phyloP scores from a whole-genome alignment of 345 rosid genomes.

The Melastoma malabathricum region DNA sequence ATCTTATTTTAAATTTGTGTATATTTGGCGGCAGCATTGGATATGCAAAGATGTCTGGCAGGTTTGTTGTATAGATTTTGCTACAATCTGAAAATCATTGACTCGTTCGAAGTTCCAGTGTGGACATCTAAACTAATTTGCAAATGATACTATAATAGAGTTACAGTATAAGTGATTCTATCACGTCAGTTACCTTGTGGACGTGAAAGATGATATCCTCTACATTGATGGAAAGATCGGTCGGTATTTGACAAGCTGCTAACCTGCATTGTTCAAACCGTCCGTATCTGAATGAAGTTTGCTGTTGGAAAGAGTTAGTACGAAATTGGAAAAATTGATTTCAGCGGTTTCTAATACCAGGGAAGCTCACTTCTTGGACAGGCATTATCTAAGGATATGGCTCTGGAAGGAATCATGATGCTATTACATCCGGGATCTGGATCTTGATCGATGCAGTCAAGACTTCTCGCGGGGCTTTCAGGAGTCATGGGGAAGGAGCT shows the following conservation, averaged over 20 bases:
- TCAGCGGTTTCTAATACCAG: conserved; percentile 25
- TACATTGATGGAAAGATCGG: conserved; percentile 56
- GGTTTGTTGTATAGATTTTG: too few relatives aligned
- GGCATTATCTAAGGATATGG: conserved; percentile 25
- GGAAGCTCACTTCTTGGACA: conserved; percentile 42
- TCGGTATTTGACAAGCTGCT: conserved; percentile 43
- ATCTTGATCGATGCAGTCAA: conserved; percentile 14
- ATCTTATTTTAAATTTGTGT: too few relatives aligned
- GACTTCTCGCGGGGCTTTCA: conserved; percentile 22
- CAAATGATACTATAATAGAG: neutral
- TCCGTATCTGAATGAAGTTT: neutral
- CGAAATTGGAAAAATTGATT: neutral
- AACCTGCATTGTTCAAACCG: conserved; percentile 35
- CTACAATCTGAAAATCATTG: too few relatives aligned
- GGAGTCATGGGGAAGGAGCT: conserved; percentile 13
- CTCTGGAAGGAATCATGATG: conserved; percentile 34
- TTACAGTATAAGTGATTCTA: neutral
- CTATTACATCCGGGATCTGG: conserved; percentile 21
- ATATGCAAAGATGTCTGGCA: too few relatives aligned
- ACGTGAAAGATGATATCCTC: conserved; percentile 46
- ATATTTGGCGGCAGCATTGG: too few relatives aligned
- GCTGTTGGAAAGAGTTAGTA: neutral
- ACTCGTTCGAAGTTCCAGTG: too few relatives aligned
- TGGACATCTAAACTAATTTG: neutral
- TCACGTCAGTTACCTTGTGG: conserved; percentile 45